Evolutionary conservation across 116 monocot species (phyloP), one percentile per base, ranked within the genome.

Genomic region (Cymodocea nodosa): DNA sequence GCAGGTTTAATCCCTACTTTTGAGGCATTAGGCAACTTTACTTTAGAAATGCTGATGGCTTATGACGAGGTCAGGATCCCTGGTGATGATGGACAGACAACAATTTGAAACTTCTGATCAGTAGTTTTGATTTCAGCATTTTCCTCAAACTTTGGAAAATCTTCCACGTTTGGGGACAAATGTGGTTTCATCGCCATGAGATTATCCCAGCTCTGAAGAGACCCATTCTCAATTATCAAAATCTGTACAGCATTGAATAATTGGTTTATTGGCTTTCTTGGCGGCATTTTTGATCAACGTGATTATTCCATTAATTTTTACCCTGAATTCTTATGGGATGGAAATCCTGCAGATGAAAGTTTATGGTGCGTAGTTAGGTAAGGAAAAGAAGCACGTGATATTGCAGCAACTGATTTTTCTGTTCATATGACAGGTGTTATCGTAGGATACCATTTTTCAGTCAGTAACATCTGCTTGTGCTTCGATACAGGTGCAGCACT

Each of bases 1-100:
- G 60, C 49, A 40, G 84, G 91, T 35, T 59, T 97, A 37, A 51
- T 73, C 35, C 87, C 85, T 16, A 59, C 91, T 60, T 88, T 97
- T 49, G 63, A 81, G 35, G 80, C 83, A 57, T 74, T 97, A 62
- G 62, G 52, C n/a, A 66, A 51, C 57, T 91, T 82, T 70, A 23
- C 62, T 30, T 70, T 60, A 15, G 76, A 82, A 19, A 72, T 74
- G 40, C 36, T 86, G 49, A 75, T 73, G 54, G 79, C 84, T 16
- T 82, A 88, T 51, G 75, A 80, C 52, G 67, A 19, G 23, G 14
- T 94, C 15, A 80, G 87, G 72, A 66, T 86, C 37, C 68, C 73
- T 15, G 50, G 62, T 53, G 17, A 35, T 50, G 64, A 23, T 50
- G 50, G 24, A 23, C 35, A 1, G 15, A 60, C 35, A 35, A 34